phyloP scores from a whole-genome alignment of 345 rosid genomes.

The Salix arbutifolia region DNA sequence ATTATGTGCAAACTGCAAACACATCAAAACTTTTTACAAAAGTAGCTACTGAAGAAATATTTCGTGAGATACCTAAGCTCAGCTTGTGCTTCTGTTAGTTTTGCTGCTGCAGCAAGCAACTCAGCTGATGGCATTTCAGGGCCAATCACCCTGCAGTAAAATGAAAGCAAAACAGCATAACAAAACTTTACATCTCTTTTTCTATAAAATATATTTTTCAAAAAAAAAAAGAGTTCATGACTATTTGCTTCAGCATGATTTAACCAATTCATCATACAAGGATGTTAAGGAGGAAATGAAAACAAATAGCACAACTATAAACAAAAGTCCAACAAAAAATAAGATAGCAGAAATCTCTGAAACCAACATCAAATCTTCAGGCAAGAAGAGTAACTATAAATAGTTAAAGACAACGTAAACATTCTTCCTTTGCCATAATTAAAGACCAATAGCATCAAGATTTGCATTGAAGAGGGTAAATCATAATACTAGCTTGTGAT shows the following conservation, averaged over 20 bases:
- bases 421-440: background rate
- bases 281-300: background rate
- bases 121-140: conserved; percentile 95
- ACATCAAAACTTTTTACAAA: background rate
- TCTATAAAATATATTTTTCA: background rate
- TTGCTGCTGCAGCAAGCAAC: conserved; percentile 90
- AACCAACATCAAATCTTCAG: background rate
- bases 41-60: background rate
- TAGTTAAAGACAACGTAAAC: background rate
- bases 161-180: conserved; percentile 12
- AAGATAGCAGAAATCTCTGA: background rate
- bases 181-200: background rate
- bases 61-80: conserved; percentile 56
- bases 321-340: background rate
- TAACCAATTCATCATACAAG: background rate
- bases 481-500: background rate
- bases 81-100: conserved; percentile 86
- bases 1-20: background rate
- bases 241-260: background rate
- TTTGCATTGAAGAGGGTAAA: background rate
- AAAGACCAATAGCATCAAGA: background rate
- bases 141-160: conserved; percentile 63
- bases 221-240: background rate
- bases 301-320: background rate
- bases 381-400: background rate